These are phyloP conservation scores for Ocimum tenuiflorum DNA, from an alignment of 257 asterid species.

Conservation along the genomic window DNA sequence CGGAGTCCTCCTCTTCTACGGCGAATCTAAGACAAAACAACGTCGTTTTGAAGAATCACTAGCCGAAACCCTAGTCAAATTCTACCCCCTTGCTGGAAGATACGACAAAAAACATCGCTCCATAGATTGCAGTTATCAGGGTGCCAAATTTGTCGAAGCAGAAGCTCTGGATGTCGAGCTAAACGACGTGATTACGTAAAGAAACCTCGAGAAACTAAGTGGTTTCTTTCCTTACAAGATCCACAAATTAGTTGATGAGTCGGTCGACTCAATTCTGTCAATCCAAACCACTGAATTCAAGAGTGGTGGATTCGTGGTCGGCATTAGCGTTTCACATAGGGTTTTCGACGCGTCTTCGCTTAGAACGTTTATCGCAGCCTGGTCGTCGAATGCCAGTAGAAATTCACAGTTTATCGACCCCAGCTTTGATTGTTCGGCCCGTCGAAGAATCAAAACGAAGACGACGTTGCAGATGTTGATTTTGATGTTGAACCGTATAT, in stretches of 20 bases:
- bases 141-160: conserved; percentile 17
- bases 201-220: not conserved
- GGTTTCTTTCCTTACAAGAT: not conserved
- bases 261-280: not conserved
- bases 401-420: not conserved
- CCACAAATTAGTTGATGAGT: not conserved
- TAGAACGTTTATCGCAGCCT: conserved; percentile 23
- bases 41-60: too few species aligned
- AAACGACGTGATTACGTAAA: not conserved
- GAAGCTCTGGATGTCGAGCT: not conserved
- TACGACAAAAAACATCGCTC: not conserved
- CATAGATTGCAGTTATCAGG: conserved; percentile 9
- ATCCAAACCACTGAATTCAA: not conserved
- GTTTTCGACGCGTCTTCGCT: conserved; percentile 7
- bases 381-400: conserved; percentile 17
- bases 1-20: too few species aligned
- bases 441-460: too few species aligned
- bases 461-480: not conserved
- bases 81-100: conserved; percentile 21
- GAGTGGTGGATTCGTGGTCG: not conserved
- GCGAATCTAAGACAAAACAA: too few species aligned
- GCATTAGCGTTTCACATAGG: conserved; percentile 1
- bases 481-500: not conserved
- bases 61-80: too few species aligned
- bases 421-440: not conserved